These are phyloP conservation scores for Tylopilus balloui DNA, from an alignment of 768 basidiomycete genomes.

Conservation along the genomic window DNA sequence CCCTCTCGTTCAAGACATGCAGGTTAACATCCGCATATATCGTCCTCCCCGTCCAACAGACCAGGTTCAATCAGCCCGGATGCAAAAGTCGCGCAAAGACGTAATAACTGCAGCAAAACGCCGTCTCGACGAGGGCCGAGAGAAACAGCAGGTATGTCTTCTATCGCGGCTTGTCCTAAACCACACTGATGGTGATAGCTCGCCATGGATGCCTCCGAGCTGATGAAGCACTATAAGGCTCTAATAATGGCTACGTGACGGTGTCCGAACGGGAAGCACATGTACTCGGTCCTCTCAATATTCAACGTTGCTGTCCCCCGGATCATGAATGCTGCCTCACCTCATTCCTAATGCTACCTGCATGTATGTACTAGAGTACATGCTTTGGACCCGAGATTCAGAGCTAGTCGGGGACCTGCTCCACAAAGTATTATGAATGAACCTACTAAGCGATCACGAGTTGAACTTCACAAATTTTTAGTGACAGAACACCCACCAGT, in stretches of 20 bases:
- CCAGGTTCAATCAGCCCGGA: conserved; percentile 29
- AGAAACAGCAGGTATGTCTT: conserved; percentile 34
- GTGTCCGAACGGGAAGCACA: conserved; percentile 5
- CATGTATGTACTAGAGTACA: conserved; percentile 1
- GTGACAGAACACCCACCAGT: conserved; percentile 37
- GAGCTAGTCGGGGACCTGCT: background rate
- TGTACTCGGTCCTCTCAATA: background rate
- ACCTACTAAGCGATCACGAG: conserved; percentile 18
- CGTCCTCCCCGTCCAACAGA: conserved; percentile 19
- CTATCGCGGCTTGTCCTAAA: background rate
- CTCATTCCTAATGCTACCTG: background rate
- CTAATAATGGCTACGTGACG: conserved; percentile 25
- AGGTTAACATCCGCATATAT: conserved; percentile 5
- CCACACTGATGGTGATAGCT: conserved; percentile 23
- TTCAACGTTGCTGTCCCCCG: background rate
- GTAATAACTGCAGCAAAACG: conserved; percentile 32
- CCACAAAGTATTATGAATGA: background rate
- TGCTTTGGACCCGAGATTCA: background rate
- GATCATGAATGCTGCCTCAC: background rate
- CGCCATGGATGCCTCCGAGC: conserved; percentile 34
- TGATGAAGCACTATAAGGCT: conserved; percentile 42
- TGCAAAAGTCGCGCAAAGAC: conserved; percentile 32
- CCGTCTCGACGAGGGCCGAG: conserved; percentile 35
- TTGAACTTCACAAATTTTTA: background rate
- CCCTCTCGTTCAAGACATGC: background rate